Conservation (phyloP, 228 moss, liverwort and hornwort species). For the Sphagnum magellanicum region DNA sequence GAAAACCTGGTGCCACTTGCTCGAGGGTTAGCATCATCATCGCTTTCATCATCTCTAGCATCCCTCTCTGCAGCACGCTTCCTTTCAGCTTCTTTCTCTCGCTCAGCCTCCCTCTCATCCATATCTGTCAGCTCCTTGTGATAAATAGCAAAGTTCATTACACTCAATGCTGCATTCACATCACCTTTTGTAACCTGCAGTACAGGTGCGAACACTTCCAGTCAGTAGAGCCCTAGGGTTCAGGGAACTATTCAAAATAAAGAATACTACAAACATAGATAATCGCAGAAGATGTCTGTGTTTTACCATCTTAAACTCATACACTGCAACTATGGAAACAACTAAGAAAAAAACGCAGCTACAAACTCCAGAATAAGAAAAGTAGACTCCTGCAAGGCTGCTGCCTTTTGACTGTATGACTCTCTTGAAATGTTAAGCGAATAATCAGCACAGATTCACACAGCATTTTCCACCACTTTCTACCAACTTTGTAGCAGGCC, state of each 20-base stretch:
- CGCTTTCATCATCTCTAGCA: slow-evolving; percentile 4
- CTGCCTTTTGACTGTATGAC: too few species aligned
- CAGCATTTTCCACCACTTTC: too few species aligned
- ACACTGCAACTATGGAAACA: background rate
- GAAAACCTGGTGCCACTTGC: slow-evolving; percentile 19
- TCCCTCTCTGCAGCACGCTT: slow-evolving; percentile 10
- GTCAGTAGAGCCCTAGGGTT: background rate
- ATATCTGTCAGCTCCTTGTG: slow-evolving; percentile 92
- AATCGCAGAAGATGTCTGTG: too few species aligned
- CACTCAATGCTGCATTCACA: slow-evolving; percentile 83
- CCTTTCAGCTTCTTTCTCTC: slow-evolving; percentile 20
- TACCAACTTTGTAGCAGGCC: too few species aligned
- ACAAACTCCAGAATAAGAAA: too few species aligned
- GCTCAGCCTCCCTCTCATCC: slow-evolving; percentile 37
- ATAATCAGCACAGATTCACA: too few species aligned
- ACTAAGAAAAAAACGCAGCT: background rate
- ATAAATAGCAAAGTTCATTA: slow-evolving; percentile 93
- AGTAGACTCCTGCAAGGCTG: too few species aligned
- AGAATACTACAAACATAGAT: background rate
- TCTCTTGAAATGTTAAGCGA: too few species aligned
- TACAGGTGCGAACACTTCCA: background rate
- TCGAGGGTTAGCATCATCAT: slow-evolving; percentile 16
- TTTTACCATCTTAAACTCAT: background rate
- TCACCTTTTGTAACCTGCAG: slow-evolving; percentile 72
- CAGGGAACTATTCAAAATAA: background rate